Conservation (phyloP, 306 rosid species). For the Aeschynomene evenia region DNA sequence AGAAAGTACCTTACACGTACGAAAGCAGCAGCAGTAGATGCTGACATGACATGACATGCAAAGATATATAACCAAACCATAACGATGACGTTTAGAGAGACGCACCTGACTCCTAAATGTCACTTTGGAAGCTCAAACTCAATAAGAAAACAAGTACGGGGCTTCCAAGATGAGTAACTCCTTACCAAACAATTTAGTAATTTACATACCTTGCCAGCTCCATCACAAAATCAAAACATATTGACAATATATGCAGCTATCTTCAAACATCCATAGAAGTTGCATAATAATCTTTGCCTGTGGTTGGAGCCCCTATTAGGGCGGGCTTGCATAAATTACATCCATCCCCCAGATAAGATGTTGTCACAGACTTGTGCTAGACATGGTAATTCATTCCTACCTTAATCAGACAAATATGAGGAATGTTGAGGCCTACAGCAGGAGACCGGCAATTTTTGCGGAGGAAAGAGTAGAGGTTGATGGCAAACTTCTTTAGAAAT, state of each 20-base stretch:
- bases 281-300: constrained; percentile 21
- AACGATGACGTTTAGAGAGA: constrained; percentile 7
- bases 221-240: constrained; percentile 35
- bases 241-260: constrained; percentile 24
- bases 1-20: constrained; percentile 14
- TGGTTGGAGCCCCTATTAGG: constrained; percentile 16
- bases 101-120: constrained; percentile 2
- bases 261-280: constrained; percentile 8
- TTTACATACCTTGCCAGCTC: constrained; percentile 30
- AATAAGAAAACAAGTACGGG: constrained; percentile 9
- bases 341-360: constrained; percentile 14
- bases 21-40: constrained; percentile 22
- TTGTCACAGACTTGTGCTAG: constrained; percentile 32
- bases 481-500: constrained; percentile 56
- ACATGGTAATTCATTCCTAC: constrained; percentile 85
- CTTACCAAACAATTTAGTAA: constrained; percentile 27
- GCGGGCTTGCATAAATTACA: constrained; percentile 27
- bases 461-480: constrained; percentile 77
- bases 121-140: constrained; percentile 34
- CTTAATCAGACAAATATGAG: constrained; percentile 80
- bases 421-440: constrained; percentile 76
- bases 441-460: constrained; percentile 87
- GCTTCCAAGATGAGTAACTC: constrained; percentile 21
- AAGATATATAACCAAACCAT: constrained; percentile 7
- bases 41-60: constrained; percentile 15